Conservation (phyloP, 1,284 basidiomycete genomes). For the Cystobasidium pallidum region DNA sequence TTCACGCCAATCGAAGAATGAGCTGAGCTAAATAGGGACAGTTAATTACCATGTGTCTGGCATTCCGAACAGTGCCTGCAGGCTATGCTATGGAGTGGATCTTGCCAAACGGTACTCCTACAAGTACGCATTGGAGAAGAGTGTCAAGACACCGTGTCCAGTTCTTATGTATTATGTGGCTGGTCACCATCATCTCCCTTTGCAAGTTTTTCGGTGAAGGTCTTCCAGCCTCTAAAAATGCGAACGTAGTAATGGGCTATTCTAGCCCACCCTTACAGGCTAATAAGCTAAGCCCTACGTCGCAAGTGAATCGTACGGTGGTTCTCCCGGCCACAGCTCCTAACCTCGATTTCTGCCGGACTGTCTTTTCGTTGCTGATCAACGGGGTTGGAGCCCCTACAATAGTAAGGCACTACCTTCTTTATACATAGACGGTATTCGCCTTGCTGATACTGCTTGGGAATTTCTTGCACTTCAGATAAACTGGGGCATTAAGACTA, state of each 20-base stretch:
- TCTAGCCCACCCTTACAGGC: neutral
- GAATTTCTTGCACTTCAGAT: neutral
- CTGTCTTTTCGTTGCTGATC: constrained; percentile 18
- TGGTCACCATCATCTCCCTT: neutral
- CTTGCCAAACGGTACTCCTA: neutral
- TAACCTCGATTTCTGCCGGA: constrained; percentile 14
- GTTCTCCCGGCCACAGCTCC: constrained; percentile 13
- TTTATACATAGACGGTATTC: too few relatives aligned
- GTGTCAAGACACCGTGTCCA: neutral
- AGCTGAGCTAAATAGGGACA: too few relatives aligned
- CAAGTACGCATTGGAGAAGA: neutral
- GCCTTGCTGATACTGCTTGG: neutral
- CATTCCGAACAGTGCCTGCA: neutral
- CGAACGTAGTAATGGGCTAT: neutral
- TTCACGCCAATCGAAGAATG: too few relatives aligned
- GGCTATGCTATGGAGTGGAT: neutral
- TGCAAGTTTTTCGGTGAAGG: neutral
- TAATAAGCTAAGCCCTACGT: neutral
- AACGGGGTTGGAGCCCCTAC: constrained; percentile 9
- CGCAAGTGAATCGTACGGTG: neutral
- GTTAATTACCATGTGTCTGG: neutral
- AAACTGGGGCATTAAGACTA: constrained; percentile 13
- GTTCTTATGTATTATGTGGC: neutral
- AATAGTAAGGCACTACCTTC: neutral
- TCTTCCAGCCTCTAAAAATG: neutral